A percentile compares a stretch with the other conserved stretches of the same genome.
phyloP scores from a whole-genome alignment of 164 flowering plant species.

The Warburgia ugandensis region DNA sequence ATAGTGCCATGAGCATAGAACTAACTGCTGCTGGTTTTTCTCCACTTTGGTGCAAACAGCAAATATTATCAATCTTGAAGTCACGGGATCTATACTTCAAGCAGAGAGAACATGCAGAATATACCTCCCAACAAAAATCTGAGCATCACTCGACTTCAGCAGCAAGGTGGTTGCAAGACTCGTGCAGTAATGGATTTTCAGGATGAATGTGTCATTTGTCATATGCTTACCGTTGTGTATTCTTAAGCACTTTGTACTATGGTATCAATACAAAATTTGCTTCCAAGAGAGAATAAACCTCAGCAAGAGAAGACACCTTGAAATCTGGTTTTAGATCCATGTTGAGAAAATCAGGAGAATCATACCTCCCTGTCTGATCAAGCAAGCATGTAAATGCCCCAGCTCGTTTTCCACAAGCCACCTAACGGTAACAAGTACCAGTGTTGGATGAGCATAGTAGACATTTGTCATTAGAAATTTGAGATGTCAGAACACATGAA shows the following conservation, averaged over 20 bases:
- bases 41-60: too few species aligned
- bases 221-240: background rate
- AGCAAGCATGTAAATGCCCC: constrained; percentile 87
- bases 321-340: constrained; percentile 65
- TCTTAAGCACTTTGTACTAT: constrained; percentile 13
- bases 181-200: background rate
- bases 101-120: background rate
- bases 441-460: background rate
- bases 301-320: constrained; percentile 63
- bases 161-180: background rate
- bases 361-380: constrained; percentile 79
- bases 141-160: background rate
- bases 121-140: background rate
- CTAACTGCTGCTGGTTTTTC: too few species aligned
- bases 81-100: too few species aligned
- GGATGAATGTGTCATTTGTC: background rate
- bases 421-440: constrained; percentile 26
- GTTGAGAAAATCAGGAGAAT: constrained; percentile 34
- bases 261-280: constrained; percentile 49
- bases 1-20: too few species aligned
- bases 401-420: constrained; percentile 83
- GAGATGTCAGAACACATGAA: too few species aligned
- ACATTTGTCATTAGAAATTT: too few species aligned
- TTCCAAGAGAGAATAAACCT: constrained; percentile 49
- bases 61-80: too few species aligned